phyloP scores from a whole-genome alignment of 2,329 filamentous ascomycete species.

The Magnaporthiopsis incrustans region DNA sequence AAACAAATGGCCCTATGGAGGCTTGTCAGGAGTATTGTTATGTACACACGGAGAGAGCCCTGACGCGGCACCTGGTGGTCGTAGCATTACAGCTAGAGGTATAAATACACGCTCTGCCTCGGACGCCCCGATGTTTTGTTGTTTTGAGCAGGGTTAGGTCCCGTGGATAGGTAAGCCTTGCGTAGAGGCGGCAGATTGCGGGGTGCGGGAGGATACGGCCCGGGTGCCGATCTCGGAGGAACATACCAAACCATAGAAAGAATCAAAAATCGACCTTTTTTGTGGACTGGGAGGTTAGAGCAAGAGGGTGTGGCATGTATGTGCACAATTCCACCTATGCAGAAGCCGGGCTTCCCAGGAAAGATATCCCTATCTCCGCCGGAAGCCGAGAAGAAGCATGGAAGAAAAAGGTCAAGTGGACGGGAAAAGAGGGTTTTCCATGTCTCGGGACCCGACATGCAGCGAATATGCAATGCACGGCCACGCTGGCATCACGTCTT shows the following conservation, averaged over 20 bases:
- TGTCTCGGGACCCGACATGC: slow-evolving; percentile 1
- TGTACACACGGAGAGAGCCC: background rate
- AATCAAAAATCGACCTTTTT: no score
- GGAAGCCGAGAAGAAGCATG: background rate
- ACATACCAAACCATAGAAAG: no score
- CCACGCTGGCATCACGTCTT: slow-evolving; percentile 3
- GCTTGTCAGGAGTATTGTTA: background rate
- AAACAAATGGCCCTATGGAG: background rate
- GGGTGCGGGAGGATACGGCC: no score
- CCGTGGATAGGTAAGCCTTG: background rate
- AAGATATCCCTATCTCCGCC: background rate
- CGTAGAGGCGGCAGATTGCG: no score
- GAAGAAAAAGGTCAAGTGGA: background rate
- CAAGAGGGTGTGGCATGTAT: no score
- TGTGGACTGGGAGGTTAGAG: no score
- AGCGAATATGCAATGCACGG: background rate
- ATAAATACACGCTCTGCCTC: background rate
- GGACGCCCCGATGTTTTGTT: background rate
- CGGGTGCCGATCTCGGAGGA: no score
- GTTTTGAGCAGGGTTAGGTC: background rate
- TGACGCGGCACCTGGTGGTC: background rate
- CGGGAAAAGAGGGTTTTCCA: background rate
- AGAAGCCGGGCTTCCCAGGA: background rate
- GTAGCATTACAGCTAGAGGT: background rate
- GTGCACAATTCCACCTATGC: no score